phyloP scores from a whole-genome alignment of 2,329 filamentous ascomycete species.

The Colletotrichum cereale region DNA sequence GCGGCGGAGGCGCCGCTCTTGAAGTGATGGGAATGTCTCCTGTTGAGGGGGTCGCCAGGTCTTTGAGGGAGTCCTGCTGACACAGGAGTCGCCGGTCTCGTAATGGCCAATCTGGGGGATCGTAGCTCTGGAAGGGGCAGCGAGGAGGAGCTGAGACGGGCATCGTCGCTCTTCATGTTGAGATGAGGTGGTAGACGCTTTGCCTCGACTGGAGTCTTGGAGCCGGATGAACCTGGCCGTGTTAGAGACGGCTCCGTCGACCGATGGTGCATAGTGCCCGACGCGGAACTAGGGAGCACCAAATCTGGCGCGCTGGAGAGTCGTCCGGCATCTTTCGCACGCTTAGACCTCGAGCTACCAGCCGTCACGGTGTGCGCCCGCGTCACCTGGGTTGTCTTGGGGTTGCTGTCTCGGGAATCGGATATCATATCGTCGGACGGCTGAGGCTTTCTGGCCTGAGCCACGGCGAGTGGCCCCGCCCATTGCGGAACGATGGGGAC shows the following conservation, averaged over 20 bases:
- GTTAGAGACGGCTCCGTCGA: constrained; percentile 24
- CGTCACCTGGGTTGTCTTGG: constrained; percentile 68
- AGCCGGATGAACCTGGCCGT: constrained; percentile 37
- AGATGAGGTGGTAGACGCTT: constrained; percentile 62
- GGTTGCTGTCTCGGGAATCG: constrained; percentile 60
- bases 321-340: constrained; percentile 60
- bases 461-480: constrained; percentile 84
- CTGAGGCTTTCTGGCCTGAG: constrained; percentile 82
- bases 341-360: constrained; percentile 63
- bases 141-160: constrained; percentile 76
- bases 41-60: constrained; percentile 61
- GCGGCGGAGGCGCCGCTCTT: constrained; percentile 69
- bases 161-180: constrained; percentile 67
- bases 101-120: constrained; percentile 60
- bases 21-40: constrained; percentile 72
- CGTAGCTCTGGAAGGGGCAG: constrained; percentile 72
- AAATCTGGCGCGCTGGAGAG: constrained; percentile 60
- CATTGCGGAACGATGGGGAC: constrained; percentile 81
- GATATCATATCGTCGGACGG: constrained; percentile 71
- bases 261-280: constrained; percentile 23
- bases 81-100: constrained; percentile 69
- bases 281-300: constrained; percentile 42
- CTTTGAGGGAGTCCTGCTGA: constrained; percentile 64
- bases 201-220: constrained; percentile 51
- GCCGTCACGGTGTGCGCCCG: constrained; percentile 77